Evolutionary conservation across 2,329 filamentous ascomycete genomes (phyloP).

Genomic region (Pseudogymnoascus sp.): DNA sequence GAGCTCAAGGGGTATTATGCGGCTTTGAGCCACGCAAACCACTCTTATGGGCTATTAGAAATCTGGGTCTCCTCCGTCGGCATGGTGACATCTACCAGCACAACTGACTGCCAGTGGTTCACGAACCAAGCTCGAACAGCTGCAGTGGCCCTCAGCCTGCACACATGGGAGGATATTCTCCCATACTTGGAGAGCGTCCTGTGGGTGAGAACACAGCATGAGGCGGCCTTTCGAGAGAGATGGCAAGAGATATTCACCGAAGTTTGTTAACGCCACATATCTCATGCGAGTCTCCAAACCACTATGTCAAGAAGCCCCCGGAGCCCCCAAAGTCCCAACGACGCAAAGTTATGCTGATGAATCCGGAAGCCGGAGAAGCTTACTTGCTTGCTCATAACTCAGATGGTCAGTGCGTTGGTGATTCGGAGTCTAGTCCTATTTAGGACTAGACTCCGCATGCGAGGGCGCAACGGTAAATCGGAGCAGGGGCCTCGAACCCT

Average conservation of each 20-base stretch:
- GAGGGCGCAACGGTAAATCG: neutral
- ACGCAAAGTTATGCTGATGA: neutral
- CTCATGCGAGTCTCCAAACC: neutral
- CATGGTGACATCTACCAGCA: conserved; percentile 30
- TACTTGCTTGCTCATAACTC: neutral
- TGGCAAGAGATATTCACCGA: conserved; percentile 24
- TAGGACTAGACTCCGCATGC: conserved; percentile 9
- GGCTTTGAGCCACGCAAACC: conserved; percentile 12
- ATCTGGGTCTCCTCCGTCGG: conserved; percentile 38
- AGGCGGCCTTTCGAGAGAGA: conserved; percentile 21
- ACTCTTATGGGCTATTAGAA: conserved; percentile 23
- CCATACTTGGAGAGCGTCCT: conserved; percentile 22
- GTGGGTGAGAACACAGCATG: conserved; percentile 25
- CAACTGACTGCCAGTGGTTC: conserved; percentile 28
- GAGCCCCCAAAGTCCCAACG: neutral
- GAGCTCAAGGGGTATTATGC: conserved; percentile 29
- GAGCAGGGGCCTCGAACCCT: conserved; percentile 9
- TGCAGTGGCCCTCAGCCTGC: conserved; percentile 10
- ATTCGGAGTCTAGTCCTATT: conserved; percentile 16
- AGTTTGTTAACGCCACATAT: neutral
- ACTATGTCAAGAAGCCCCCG: too few species aligned
- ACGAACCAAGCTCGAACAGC: conserved; percentile 18
- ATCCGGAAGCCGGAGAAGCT: neutral
- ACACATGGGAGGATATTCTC: conserved; percentile 22
- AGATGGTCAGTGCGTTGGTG: neutral